A percentile compares a stretch with the other conserved stretches of the same genome.
Conservation (phyloP, 805 yeast genomes). For the Metschnikowia chrysomelidarum region DNA sequence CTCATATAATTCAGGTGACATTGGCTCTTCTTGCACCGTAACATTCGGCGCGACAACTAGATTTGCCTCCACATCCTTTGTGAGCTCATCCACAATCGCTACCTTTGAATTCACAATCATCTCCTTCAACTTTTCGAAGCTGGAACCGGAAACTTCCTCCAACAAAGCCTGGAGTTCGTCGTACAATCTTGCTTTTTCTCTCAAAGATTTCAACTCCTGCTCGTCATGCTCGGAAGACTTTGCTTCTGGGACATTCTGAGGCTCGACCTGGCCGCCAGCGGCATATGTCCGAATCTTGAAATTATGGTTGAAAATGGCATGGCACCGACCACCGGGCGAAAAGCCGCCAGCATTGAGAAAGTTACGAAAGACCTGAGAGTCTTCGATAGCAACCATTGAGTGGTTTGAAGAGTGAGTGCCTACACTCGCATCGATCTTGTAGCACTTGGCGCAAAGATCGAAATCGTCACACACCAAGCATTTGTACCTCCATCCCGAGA, state of each 20-base stretch:
- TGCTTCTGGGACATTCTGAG: no score
- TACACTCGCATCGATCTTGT: background rate
- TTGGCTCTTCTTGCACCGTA: no score
- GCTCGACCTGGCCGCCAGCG: background rate
- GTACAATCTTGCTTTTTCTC: slow-evolving; percentile 2
- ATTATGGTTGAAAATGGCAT: background rate
- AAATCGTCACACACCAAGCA: slow-evolving; percentile 17
- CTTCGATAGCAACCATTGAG: slow-evolving; percentile 16
- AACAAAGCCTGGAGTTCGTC: slow-evolving; percentile 4
- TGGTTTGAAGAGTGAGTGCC: slow-evolving; percentile 13
- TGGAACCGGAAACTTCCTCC: background rate
- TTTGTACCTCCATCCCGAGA: slow-evolving; percentile 17
- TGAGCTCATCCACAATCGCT: background rate
- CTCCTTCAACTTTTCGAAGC: slow-evolving; percentile 2
- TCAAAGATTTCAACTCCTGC: background rate
- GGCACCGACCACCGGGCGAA: background rate
- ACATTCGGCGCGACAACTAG: no score
- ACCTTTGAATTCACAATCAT: slow-evolving; percentile 2
- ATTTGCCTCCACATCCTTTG: no score
- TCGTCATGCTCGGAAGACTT: no score
- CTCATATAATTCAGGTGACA: no score
- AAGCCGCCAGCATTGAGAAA: slow-evolving; percentile 1
- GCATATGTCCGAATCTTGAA: background rate
- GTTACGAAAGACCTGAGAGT: slow-evolving; percentile 4
- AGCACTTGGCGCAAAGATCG: slow-evolving; percentile 18